Conservation (phyloP, 2,329 filamentous ascomycete genomes). For the Biscogniauxia sp. region DNA sequence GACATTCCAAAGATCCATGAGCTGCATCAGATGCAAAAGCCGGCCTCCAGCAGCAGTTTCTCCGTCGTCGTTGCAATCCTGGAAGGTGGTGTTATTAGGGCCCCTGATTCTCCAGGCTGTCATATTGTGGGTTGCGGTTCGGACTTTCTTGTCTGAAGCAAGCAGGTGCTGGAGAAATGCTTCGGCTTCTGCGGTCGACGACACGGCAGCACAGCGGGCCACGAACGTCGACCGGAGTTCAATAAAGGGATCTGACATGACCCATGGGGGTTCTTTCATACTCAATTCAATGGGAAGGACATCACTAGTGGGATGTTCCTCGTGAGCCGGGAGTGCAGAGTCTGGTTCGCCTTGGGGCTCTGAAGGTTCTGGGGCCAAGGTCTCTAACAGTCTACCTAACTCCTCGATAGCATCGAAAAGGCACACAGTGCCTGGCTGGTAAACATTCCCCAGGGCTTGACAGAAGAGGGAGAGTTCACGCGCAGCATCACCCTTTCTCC, state of each 20-base stretch:
- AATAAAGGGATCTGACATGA: constrained; percentile 66
- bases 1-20: constrained; percentile 91
- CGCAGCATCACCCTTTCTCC: constrained; percentile 69
- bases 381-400: constrained; percentile 46
- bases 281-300: constrained; percentile 12
- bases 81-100: constrained; percentile 57
- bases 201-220: constrained; percentile 70
- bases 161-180: constrained; percentile 72
- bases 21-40: constrained; percentile 84
- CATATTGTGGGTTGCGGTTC: constrained; percentile 92
- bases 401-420: constrained; percentile 90
- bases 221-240: constrained; percentile 90
- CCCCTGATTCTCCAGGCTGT: constrained; percentile 84
- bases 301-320: constrained; percentile 5
- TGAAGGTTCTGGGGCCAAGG: constrained; percentile 29
- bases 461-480: constrained; percentile 68
- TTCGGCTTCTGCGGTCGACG: constrained; percentile 68
- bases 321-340: constrained; percentile 10
- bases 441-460: constrained; percentile 65
- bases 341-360: constrained; percentile 25
- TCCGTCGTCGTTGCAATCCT: constrained; percentile 95
- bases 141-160: constrained; percentile 77
- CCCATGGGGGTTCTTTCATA: constrained; percentile 60
- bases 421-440: constrained; percentile 73
- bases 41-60: constrained; percentile 88